phyloP scores from a whole-genome alignment of 2,329 filamentous ascomycete species.

The Fusarium nygamai region DNA sequence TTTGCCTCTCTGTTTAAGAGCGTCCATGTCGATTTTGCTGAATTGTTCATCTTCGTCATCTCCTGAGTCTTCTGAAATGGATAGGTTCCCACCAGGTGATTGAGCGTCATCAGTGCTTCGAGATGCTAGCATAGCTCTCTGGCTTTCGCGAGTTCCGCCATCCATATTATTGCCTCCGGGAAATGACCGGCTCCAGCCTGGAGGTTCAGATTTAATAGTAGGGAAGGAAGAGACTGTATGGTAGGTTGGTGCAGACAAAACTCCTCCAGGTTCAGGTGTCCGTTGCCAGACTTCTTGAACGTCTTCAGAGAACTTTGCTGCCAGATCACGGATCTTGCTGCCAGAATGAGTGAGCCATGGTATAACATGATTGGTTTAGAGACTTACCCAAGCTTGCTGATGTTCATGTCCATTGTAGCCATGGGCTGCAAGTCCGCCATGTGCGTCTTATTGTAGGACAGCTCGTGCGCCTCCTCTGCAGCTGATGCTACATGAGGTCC shows the following conservation, averaged over 20 bases:
- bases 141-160: slow-evolving; percentile 29
- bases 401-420: slow-evolving; percentile 46
- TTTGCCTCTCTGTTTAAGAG: slow-evolving; percentile 53
- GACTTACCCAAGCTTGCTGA: slow-evolving; percentile 49
- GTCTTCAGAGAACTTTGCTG: slow-evolving; percentile 48
- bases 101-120: slow-evolving; percentile 24
- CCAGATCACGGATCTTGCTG: slow-evolving; percentile 50
- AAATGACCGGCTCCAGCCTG: slow-evolving; percentile 26
- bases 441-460: slow-evolving; percentile 35
- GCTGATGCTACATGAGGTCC: slow-evolving; percentile 48
- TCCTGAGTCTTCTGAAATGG: slow-evolving; percentile 46
- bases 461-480: slow-evolving; percentile 42
- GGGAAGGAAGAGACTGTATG: slow-evolving; percentile 40
- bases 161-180: slow-evolving; percentile 35
- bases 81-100: slow-evolving; percentile 30
- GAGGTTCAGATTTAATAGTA: slow-evolving; percentile 36
- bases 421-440: slow-evolving; percentile 46
- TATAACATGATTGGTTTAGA: neutral
- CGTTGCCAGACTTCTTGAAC: slow-evolving; percentile 47
- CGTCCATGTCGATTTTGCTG: slow-evolving; percentile 51
- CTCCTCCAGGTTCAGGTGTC: slow-evolving; percentile 20
- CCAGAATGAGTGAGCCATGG: slow-evolving; percentile 22
- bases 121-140: slow-evolving; percentile 39
- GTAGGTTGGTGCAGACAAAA: slow-evolving; percentile 17
- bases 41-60: slow-evolving; percentile 51